A percentile compares a stretch with the other conserved stretches of the same genome.
These are phyloP conservation scores for Hanseniaspora valbyensis DNA, from an alignment of 805 yeast genomes.

Conservation along the genomic window DNA sequence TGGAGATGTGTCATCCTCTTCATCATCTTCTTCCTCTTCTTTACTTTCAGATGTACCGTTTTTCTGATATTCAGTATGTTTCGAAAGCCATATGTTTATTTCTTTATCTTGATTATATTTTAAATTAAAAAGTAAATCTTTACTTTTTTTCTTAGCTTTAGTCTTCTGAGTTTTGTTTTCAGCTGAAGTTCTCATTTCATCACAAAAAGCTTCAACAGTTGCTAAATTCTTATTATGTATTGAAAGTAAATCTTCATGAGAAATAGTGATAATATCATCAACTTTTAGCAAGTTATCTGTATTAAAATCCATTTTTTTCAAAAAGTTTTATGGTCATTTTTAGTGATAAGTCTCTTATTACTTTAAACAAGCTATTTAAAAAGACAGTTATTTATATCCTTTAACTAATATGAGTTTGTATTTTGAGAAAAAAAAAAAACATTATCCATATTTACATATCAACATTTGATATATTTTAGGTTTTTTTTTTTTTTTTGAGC, in stretches of 20 bases:
- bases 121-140: constrained; percentile 46
- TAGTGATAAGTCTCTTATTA: too few relatives aligned
- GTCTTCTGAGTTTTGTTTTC: constrained; percentile 54
- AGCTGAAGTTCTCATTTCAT: constrained; percentile 71
- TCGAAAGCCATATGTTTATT: constrained; percentile 23
- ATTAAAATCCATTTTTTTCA: neutral
- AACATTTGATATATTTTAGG: too few relatives aligned
- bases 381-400: too few relatives aligned
- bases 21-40: constrained; percentile 32
- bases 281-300: neutral
- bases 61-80: constrained; percentile 7
- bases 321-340: neutral
- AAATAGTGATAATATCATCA: neutral
- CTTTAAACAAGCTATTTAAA: too few relatives aligned
- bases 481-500: too few relatives aligned
- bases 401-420: too few relatives aligned
- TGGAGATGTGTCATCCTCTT: constrained; percentile 19
- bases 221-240: constrained; percentile 60
- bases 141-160: constrained; percentile 49
- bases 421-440: too few relatives aligned
- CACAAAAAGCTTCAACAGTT: constrained; percentile 54
- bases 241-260: neutral
- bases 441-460: too few relatives aligned
- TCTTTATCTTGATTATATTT: constrained; percentile 47
- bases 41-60: constrained; percentile 20